Evolutionary conservation across 2,329 filamentous ascomycete genomes (phyloP).

Genomic region (Colletotrichum sp.): DNA sequence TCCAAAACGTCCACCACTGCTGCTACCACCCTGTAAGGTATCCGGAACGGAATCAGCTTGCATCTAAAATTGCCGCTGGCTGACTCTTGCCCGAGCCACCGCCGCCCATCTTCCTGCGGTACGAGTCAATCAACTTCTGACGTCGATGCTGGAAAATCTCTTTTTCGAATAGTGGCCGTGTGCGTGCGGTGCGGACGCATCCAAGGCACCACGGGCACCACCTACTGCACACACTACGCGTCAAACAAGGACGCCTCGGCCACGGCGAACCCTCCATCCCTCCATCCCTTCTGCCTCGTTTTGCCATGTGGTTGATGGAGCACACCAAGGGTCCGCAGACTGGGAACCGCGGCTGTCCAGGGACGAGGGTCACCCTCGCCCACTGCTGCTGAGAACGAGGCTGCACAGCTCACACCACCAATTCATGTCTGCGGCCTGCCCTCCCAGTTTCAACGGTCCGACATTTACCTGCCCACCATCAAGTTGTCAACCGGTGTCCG

Average conservation of each 20-base stretch:
- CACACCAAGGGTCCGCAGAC: neutral
- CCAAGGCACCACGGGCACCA: neutral
- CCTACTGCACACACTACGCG: neutral
- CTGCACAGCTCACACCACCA: slow-evolving; percentile 20
- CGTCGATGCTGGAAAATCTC: slow-evolving; percentile 13
- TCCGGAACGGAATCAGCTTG: slow-evolving; percentile 10
- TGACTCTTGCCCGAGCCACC: slow-evolving; percentile 14
- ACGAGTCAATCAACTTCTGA: slow-evolving; percentile 22
- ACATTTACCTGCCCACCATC: neutral
- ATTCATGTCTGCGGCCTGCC: neutral
- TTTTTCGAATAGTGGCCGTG: neutral
- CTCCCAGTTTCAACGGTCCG: slow-evolving; percentile 13
- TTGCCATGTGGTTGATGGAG: slow-evolving; percentile 22
- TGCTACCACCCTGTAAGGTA: neutral
- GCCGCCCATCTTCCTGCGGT: neutral
- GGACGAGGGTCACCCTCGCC: slow-evolving; percentile 17
- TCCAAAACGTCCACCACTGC: neutral
- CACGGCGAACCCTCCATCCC: slow-evolving; percentile 18
- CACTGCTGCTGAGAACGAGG: slow-evolving; percentile 18
- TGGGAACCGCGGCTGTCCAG: neutral
- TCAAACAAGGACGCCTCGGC: slow-evolving; percentile 12
- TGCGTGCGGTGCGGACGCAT: neutral
- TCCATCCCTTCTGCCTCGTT: slow-evolving; percentile 18
- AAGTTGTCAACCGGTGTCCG: neutral
- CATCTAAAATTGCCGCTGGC: slow-evolving; percentile 20